These are phyloP conservation scores for Croton setiger DNA, from an alignment of 441 rosid genomes.

Conservation along the genomic window DNA sequence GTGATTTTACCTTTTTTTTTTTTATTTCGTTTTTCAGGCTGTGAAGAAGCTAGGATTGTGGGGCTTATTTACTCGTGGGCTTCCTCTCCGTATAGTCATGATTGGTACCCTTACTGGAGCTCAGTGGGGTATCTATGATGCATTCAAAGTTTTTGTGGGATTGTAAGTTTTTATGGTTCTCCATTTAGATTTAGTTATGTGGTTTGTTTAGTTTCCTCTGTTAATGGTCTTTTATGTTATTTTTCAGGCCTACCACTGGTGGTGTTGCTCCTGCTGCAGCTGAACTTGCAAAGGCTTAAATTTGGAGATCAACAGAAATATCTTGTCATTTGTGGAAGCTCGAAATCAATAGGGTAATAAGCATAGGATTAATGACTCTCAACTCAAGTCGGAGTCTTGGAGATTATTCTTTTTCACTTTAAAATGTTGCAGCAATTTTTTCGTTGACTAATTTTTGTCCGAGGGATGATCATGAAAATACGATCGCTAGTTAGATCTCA, in stretches of 20 bases:
- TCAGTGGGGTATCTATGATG: slow-evolving; percentile 97
- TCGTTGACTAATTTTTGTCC: slow-evolving; percentile 9
- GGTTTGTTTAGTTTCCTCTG: neutral
- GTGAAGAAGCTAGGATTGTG: slow-evolving; percentile 87
- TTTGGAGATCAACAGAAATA: slow-evolving; percentile 1
- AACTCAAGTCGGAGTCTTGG: slow-evolving; percentile 15
- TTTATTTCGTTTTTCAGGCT: slow-evolving; percentile 46
- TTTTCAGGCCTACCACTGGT: slow-evolving; percentile 88
- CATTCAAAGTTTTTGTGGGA: slow-evolving; percentile 98
- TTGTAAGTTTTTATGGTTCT: slow-evolving; percentile 54
- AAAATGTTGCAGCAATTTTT: slow-evolving; percentile 10
- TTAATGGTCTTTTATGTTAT: slow-evolving; percentile 10
- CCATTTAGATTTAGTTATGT: neutral
- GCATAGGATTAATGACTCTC: slow-evolving; percentile 25
- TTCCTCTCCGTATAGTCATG: slow-evolving; percentile 99
- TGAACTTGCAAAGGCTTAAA: slow-evolving; percentile 41
- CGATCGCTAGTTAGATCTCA: slow-evolving; percentile 22
- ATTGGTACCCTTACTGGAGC: slow-evolving; percentile 99
- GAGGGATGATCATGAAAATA: slow-evolving; percentile 18
- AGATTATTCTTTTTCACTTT: slow-evolving; percentile 28
- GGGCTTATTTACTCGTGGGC: slow-evolving; percentile 98
- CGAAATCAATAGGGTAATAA: slow-evolving; percentile 27
- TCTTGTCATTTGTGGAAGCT: slow-evolving; percentile 1
- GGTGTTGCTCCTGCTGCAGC: slow-evolving; percentile 56
- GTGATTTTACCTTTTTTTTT: neutral